Evolutionary conservation across 2,329 filamentous ascomycete genomes (phyloP).

Genomic region (Trichoderma breve): DNA sequence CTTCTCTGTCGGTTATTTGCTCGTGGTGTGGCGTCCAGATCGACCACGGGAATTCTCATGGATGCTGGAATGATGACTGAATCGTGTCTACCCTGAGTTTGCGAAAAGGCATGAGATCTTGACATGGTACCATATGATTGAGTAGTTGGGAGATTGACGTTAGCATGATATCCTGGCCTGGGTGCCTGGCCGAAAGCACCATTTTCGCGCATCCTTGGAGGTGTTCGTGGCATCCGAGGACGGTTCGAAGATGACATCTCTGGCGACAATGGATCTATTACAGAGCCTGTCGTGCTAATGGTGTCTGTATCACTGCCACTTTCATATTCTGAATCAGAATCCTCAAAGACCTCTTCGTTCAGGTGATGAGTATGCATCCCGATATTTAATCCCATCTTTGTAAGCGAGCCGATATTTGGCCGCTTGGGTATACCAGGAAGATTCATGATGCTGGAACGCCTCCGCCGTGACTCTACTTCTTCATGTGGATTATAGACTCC

Average conservation of each 20-base stretch:
- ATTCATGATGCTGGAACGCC: constrained; percentile 54
- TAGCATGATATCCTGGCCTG: constrained; percentile 16
- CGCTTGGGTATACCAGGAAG: constrained; percentile 61
- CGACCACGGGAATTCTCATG: constrained; percentile 19
- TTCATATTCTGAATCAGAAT: constrained; percentile 33
- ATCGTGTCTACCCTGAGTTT: not conserved
- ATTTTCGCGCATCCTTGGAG: not conserved
- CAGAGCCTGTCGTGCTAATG: constrained; percentile 28
- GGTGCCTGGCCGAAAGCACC: constrained; percentile 22
- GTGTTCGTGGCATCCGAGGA: constrained; percentile 27
- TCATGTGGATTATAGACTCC: constrained; percentile 46
- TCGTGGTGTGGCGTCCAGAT: not conserved
- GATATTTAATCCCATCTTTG: constrained; percentile 62
- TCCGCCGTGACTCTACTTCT: constrained; percentile 28
- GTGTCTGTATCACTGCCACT: constrained; percentile 35
- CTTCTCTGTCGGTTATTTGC: constrained; percentile 3
- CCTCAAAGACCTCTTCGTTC: constrained; percentile 57
- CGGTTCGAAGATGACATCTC: constrained; percentile 6
- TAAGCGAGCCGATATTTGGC: constrained; percentile 51
- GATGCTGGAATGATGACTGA: constrained; percentile 4
- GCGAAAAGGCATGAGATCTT: constrained; percentile 24
- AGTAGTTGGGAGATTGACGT: constrained; percentile 18
- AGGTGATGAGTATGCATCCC: constrained; percentile 76
- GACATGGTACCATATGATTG: constrained; percentile 37
- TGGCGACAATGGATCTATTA: not conserved